A percentile compares a stretch with the other conserved stretches of the same genome.
Conservation (phyloP, 306 rosid genomes). For the Elaeagnus macrophylla region DNA sequence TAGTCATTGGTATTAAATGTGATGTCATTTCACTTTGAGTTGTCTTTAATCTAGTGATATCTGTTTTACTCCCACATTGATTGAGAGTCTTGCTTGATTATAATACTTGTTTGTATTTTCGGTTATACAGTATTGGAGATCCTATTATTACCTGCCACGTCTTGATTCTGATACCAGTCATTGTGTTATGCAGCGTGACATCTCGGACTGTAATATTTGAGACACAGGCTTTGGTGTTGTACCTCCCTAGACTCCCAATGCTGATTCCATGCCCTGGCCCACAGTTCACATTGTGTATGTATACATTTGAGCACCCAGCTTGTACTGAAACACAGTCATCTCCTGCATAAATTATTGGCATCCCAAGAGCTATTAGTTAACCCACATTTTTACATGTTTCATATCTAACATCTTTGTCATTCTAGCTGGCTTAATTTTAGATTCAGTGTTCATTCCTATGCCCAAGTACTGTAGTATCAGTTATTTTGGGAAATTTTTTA, state of each 20-base stretch:
- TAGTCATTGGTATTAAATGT: not conserved
- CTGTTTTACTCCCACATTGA: not conserved
- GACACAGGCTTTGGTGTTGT: conserved; percentile 82
- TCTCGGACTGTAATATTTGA: conserved; percentile 89
- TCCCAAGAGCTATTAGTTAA: not conserved
- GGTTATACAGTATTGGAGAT: not conserved
- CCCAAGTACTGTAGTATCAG: too few species aligned
- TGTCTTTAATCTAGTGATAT: not conserved
- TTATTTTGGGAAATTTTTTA: too few species aligned
- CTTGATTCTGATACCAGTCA: conserved; percentile 95
- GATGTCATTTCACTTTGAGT: not conserved
- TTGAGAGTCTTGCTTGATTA: not conserved
- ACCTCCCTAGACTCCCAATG: conserved; percentile 91
- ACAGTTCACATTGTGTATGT: conserved; percentile 77
- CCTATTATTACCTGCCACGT: conserved; percentile 84
- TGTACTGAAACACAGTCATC: conserved; percentile 91
- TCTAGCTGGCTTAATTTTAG: too few species aligned
- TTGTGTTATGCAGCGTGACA: conserved; percentile 68
- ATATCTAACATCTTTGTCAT: too few species aligned
- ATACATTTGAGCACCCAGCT: conserved; percentile 86
- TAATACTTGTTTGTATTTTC: not conserved
- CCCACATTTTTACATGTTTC: too few species aligned
- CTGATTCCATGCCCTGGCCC: conserved; percentile 99
- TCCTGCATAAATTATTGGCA: conserved; percentile 38
- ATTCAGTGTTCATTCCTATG: too few species aligned